phyloP scores from a whole-genome alignment of 257 asterid genomes.

The Capsicum chinense region DNA sequence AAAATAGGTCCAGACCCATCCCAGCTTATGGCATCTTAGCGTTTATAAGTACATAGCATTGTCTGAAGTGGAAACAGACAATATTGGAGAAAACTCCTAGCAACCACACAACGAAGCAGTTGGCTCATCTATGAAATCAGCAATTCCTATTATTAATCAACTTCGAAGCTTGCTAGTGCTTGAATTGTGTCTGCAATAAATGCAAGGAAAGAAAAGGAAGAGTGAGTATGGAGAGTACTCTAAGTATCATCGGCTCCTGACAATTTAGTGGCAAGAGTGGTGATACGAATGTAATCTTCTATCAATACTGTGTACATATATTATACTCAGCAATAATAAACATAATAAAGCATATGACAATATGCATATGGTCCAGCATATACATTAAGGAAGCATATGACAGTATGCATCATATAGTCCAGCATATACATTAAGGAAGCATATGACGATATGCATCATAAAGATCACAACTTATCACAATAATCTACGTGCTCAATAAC shows the following conservation, averaged over 20 bases:
- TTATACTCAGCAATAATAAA: neutral
- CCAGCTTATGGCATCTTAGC: neutral
- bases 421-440: neutral
- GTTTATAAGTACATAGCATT: neutral
- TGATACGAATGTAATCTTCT: neutral
- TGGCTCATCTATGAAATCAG: neutral
- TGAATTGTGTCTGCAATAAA: neutral
- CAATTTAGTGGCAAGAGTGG: neutral
- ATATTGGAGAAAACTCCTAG: neutral
- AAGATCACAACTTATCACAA: conserved; percentile 14
- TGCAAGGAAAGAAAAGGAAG: conserved; percentile 3
- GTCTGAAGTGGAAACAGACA: neutral
- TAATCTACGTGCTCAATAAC: neutral
- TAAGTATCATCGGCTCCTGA: neutral
- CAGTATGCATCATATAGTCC: neutral
- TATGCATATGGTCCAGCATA: neutral
- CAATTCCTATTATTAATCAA: neutral
- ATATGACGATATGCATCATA: neutral
- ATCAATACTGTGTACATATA: neutral
- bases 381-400: neutral
- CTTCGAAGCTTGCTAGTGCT: neutral
- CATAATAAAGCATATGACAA: neutral
- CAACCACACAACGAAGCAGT: neutral
- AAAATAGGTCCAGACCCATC: neutral
- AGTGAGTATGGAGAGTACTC: neutral